These are phyloP conservation scores for Breynia disticha DNA, from an alignment of 441 rosid genomes.

Conservation along the genomic window DNA sequence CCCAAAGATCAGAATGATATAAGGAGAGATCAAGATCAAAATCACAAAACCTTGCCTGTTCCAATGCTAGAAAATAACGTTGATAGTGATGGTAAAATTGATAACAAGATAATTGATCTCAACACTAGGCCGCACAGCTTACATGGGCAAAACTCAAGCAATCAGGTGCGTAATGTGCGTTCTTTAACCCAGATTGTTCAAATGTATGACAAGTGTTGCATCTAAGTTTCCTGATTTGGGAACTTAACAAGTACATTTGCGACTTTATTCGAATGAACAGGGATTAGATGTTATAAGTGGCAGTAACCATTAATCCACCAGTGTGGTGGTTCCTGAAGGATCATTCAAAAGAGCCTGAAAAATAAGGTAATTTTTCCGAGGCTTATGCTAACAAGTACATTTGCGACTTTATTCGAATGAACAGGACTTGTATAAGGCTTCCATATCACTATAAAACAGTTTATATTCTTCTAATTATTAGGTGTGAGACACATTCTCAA, in stretches of 20 bases:
- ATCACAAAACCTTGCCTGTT: slow-evolving; percentile 28
- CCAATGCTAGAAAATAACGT: slow-evolving; percentile 28
- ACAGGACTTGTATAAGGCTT: no score
- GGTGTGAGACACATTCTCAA: no score
- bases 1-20: slow-evolving; percentile 23
- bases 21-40: slow-evolving; percentile 44
- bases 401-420: slow-evolving; percentile 14
- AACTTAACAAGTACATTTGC: not conserved
- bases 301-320: slow-evolving; percentile 34
- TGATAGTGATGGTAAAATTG: slow-evolving; percentile 36
- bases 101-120: slow-evolving; percentile 50
- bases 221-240: not conserved
- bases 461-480: no score
- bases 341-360: slow-evolving; percentile 51
- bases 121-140: slow-evolving; percentile 54
- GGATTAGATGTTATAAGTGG: slow-evolving; percentile 38
- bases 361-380: slow-evolving; percentile 45
- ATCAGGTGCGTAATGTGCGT: no score
- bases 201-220: slow-evolving; percentile 8
- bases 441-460: no score
- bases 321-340: slow-evolving; percentile 48
- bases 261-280: slow-evolving; percentile 21
- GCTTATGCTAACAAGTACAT: not conserved
- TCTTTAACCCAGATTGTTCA: not conserved
- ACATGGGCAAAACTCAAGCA: slow-evolving; percentile 39